Evolutionary conservation across 257 asterid species (phyloP).

Genomic region (Nicotiana benthamiana): DNA sequence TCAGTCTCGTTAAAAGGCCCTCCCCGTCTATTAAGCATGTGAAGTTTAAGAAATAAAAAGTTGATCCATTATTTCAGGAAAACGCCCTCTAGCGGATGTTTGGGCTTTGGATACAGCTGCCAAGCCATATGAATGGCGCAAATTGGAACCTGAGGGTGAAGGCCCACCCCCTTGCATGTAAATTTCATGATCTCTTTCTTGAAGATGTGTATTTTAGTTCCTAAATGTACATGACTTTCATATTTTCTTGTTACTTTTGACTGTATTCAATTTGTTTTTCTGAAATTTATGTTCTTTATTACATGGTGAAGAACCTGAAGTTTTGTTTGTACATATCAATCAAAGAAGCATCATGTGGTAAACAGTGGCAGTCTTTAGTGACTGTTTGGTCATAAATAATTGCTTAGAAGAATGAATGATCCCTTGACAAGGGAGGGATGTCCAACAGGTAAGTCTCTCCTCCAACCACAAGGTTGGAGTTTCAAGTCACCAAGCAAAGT

Average conservation of each 20-base stretch:
- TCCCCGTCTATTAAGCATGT: too few species aligned
- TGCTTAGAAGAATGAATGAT: not conserved
- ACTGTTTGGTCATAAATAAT: not conserved
- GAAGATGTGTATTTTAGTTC: not conserved
- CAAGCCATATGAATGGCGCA: constrained; percentile 99
- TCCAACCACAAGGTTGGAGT: not conserved
- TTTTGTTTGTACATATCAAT: not conserved
- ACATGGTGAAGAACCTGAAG: not conserved
- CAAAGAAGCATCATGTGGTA: not conserved
- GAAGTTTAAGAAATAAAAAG: too few species aligned
- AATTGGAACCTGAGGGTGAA: constrained; percentile 99
- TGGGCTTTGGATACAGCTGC: constrained; percentile 99
- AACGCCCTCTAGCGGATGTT: constrained; percentile 96
- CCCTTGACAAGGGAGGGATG: not conserved
- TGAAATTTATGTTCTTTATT: not conserved
- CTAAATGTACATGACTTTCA: not conserved
- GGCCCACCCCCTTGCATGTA: constrained; percentile 99
- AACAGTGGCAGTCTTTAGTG: not conserved
- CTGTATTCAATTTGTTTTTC: not conserved
- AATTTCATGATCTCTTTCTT: constrained; percentile 16
- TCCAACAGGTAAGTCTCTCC: not conserved
- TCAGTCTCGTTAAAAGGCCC: constrained; percentile 15
- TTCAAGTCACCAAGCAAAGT: not conserved
- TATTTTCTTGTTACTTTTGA: not conserved
- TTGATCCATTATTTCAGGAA: constrained; percentile 36